Base-by-base conservation (phyloP, 805 yeast species). In the Pachysolen tannophilus region DNA sequence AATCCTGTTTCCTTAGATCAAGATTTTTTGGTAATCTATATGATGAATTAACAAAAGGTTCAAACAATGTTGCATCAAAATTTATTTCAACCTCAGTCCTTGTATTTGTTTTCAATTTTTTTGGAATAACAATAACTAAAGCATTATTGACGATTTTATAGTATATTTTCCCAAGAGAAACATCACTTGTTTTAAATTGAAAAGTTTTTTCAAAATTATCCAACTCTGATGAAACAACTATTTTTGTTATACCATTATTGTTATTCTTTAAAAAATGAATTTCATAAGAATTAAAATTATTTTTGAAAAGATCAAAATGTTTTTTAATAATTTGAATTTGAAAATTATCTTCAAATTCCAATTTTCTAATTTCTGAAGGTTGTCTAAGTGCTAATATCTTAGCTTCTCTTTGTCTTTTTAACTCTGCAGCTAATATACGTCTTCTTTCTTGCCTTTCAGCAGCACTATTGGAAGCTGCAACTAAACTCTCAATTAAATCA, bases 221-320 rank as follows among this genome's bases (percentile, higher is more conserved):
- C 3, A 15, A n/a, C 7, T 14, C 23, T 5, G 42, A 38, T 11
- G 29, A 15, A 13, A n/a, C n/a, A n/a, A n/a, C n/a, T n/a, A 38
- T 25, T 10, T 20, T 34, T 15, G 35, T 14, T 11, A 32, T 17
- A 4, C 31, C 10, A 21, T 26, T 21, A 10, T 31, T 28, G 19
- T 25, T 14, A 15, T 27, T 31, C 26, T 31, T 34, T 20, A 35
- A 34, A 26, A 34, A 38, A 18, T 35, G 32, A 19, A 38, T 38
- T 14, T 32, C 30, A 26, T 34, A 38, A 13, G 31, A 24, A 16
- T 38, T 32, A 24, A 38, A 38, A 32, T 33, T 29, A 9, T 21
- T 20, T 20, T 21, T 38, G 27, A 9, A 7, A 8, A 30, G 35
- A 8, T 3, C 3, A n/a, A n/a, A n/a, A n/a, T n/a, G n/a, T 19